These are phyloP conservation scores for Pisolithus orientalis DNA, from an alignment of 768 basidiomycete genomes.

Conservation along the genomic window DNA sequence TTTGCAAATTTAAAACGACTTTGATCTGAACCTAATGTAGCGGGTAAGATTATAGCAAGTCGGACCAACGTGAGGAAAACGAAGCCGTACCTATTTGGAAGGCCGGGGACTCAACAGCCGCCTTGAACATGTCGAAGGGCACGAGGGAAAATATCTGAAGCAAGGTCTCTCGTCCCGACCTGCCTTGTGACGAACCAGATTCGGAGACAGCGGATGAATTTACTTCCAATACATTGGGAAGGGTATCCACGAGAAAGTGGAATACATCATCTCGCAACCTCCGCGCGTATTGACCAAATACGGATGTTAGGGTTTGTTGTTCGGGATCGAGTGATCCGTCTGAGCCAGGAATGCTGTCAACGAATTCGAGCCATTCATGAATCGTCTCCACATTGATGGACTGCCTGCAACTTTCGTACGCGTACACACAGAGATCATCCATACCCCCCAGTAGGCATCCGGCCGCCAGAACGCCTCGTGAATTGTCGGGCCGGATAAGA, in stretches of 20 bases:
- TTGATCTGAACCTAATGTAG: slow-evolving; percentile 64
- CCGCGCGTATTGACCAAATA: slow-evolving; percentile 76
- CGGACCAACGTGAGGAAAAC: slow-evolving; percentile 5
- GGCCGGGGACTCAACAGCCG: slow-evolving; percentile 68
- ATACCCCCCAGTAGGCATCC: slow-evolving; percentile 82
- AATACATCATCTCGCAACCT: slow-evolving; percentile 71
- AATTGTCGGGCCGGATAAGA: slow-evolving; percentile 69
- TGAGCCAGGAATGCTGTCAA: slow-evolving; percentile 48
- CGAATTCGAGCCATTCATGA: slow-evolving; percentile 70
- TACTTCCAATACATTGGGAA: slow-evolving; percentile 61
- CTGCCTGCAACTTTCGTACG: slow-evolving; percentile 71
- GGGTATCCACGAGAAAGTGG: slow-evolving; percentile 67
- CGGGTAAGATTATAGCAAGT: slow-evolving; percentile 7
- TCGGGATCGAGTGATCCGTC: slow-evolving; percentile 45
- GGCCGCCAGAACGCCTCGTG: slow-evolving; percentile 79
- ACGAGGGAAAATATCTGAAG: slow-evolving; percentile 71
- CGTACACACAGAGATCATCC: slow-evolving; percentile 75
- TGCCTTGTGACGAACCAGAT: slow-evolving; percentile 29
- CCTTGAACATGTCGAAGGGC: slow-evolving; percentile 86
- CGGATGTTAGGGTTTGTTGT: slow-evolving; percentile 42
- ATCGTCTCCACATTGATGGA: slow-evolving; percentile 75
- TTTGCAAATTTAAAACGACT: slow-evolving; percentile 89
- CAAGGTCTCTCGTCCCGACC: slow-evolving; percentile 58
- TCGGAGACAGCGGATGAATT: slow-evolving; percentile 35
- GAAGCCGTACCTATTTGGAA: slow-evolving; percentile 67